Evolutionary conservation across 495 filamentous ascomycete species (phyloP), one percentile per base, ranked within the genome.

Genomic region (Aspergillus wentii): DNA sequence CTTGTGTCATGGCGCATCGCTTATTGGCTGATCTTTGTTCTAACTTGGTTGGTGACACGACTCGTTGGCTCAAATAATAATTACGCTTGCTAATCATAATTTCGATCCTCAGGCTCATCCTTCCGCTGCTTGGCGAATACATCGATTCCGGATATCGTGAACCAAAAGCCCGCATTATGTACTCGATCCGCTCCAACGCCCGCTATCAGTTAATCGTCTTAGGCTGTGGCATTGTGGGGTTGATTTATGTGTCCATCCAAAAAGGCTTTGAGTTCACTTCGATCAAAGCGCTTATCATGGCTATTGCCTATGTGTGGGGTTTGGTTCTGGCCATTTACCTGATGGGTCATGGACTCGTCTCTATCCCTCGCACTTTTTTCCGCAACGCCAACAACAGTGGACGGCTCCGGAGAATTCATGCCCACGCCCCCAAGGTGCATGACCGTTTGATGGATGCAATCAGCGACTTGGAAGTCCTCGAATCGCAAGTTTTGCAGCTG

Each of bases 331-430:
- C 88, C 11, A 95, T 97, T 40, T 95, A 91, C 52, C 73, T 98
- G 15, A 96, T 98, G 92, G 92, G 92, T 5, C 90, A 98, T 49
- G 92, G 92, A 8, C 68, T 97, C 25, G 92, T 98, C 28, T 83
- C 92, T 9, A 84, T 97, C 31, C 92, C 92, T 5, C 75, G 91
- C 48, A 74, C 75, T 13, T 61, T 98, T 1, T 82, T 89, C 54
- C 77, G 80, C 30, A 85, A 84, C 50, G 80, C 88, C 10, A 84
- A 80, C 48, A 73, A 84, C 35, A 83, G 81, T 51, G 75, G 74
- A 31, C 76, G 80, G 32, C 55, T 98, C 28, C 77, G 79, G 36
- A 71, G 81, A 19, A 66, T 95, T 14, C 89, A 97, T 54, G 64
- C 74, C 3, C 74, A 83, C 41, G 92, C 92, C 5, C 87, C 90